Base-by-base conservation (phyloP, 345 rosid species). In the Laguncularia racemosa region DNA sequence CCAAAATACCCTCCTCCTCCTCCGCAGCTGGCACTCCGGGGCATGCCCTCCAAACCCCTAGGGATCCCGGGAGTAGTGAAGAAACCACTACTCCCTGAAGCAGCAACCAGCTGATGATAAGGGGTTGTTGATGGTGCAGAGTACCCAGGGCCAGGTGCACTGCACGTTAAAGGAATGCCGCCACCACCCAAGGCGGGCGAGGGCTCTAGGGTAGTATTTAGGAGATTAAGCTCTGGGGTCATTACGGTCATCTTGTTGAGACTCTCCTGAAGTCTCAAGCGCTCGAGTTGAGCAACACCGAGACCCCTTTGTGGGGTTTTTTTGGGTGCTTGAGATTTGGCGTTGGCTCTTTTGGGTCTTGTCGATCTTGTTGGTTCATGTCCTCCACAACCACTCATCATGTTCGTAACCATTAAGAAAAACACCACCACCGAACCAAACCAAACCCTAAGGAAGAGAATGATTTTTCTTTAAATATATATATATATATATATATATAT, bases 201-300 rank as follows among this genome's bases (percentile, higher is more conserved):
- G 44, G 13, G n/a, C 43, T 48, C 14, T 57, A 50, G n/a, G 18
- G 16, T 13, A 61, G 23, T 15, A 43, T 38, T 23, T 33, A 16
- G 19, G 23, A 11, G 38, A n/a, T 11, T 50, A 12, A 16, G 40
- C 14, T 10, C 63, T 19, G 46, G 63, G 43, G 46, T 64, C 4
- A 56, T 44, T 50, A 70, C 82, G 11, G 66, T 54, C 54, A 69
- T 56, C n/a, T 57, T 76, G 63, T 69, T 81, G 59, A 67, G 70
- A 20, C 47, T 38, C 58, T 82, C 84, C 51, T 84, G 78, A 8
- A 44, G 23, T 71, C 77, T 73, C 12, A 64, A 40, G 0, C 64
- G 67, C 75, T 91, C 96, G 7, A 91, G 92, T 65, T 79, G 73
- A 16, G 80, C 95, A 44, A 91, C 82, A 6, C 97, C 97, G 87